Percentiles rank a stretch among this genome's conserved stretches.
phyloP scores from a whole-genome alignment of 768 basidiomycete species.

The Cyathus striatus region DNA sequence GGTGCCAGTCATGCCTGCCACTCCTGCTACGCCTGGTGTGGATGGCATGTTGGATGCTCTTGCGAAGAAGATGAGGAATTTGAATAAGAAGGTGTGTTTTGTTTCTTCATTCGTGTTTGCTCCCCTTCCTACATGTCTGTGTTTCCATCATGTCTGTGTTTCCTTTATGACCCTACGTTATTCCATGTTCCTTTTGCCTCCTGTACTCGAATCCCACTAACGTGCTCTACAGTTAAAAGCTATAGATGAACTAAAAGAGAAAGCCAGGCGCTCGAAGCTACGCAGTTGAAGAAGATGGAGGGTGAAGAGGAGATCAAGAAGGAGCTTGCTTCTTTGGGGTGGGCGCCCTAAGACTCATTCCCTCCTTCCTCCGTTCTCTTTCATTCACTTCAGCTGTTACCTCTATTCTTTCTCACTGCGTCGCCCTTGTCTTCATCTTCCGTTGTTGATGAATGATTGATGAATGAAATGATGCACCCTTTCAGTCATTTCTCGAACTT shows the following conservation, averaged over 20 bases:
- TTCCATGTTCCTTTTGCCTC: background rate
- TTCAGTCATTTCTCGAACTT: no score
- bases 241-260: constrained; percentile 97
- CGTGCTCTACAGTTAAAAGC: constrained; percentile 71
- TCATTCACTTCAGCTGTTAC: no score
- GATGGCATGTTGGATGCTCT: constrained; percentile 63
- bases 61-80: constrained; percentile 90
- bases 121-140: background rate
- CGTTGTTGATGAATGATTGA: no score
- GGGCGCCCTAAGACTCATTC: constrained; percentile 14
- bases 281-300: constrained; percentile 96
- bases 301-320: constrained; percentile 79
- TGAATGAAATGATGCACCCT: no score
- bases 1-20: constrained; percentile 13
- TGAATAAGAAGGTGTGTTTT: constrained; percentile 85
- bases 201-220: background rate
- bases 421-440: no score
- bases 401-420: no score
- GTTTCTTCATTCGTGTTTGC: constrained; percentile 40
- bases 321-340: constrained; percentile 62
- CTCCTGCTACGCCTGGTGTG: constrained; percentile 49
- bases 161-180: background rate
- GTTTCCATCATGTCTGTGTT: background rate
- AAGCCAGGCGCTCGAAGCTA: constrained; percentile 85
- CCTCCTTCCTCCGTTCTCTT: background rate